Base-by-base conservation (phyloP, 129 eudicot species). In the Kitagawia praeruptora region DNA sequence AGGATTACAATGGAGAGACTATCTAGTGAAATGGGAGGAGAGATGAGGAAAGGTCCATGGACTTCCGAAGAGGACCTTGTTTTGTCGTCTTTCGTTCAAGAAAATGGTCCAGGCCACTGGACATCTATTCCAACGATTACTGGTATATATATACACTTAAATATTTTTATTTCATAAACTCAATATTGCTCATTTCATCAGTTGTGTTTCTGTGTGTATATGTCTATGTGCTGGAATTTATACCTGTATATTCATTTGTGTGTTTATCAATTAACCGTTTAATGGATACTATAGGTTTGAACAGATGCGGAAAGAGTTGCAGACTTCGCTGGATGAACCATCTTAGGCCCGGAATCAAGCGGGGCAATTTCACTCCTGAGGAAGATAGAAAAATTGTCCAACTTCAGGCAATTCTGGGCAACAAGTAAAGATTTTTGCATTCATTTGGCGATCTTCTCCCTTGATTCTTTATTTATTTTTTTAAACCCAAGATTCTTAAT, bases 61-160 rank as follows among this genome's bases (percentile, higher is more conserved):
- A 86, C 86, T 40, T 86, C 85, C 0, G 89, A 86, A 49, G 89
- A 86, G 58, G 89, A 86, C 46, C 81, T 83, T 78, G 56, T 86
- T 41, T 56, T 86, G 66, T 83, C 84, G 4, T 78, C 87, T 18
- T 78, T 83, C 81, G 75, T 86, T 75, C 89, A 78, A 75, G 81
- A 83, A 46, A 80, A 86, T 78, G 89, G 89, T n/a, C 89, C 89
- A 28, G 84, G 83, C 13, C 83, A 86, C 48, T 86, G 89, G 89
- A 74, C 79, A 66, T 82, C 85, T 49, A 83, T 86, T 86, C 87
- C 87, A 25, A 70, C 83, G 15, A 83, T 78, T 77, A 70, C 89
- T 16, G 89, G 89, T 86, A 79, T 40, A 1, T 40, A 1, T 40
- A 18, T 4, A 23, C 27, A 56, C 66, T 56, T 23, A 46, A 42